Conservation (phyloP, 345 rosid species). For the Murraya koenigii region DNA sequence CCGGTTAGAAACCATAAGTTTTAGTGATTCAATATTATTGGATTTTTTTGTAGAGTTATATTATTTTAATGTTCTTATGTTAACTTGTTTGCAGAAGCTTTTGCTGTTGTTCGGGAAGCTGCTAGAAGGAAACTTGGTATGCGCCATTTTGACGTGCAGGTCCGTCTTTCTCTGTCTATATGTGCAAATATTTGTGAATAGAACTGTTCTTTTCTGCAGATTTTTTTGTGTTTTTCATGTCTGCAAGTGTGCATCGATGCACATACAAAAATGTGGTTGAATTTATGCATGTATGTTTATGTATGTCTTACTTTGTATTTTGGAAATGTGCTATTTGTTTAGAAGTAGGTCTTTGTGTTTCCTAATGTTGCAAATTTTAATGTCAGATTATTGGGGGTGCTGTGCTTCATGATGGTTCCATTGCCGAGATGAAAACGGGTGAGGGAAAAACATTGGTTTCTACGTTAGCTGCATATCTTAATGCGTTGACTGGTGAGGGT, state of each 20-base stretch:
- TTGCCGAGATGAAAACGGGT: constrained; percentile 98
- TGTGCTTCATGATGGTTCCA: constrained; percentile 95
- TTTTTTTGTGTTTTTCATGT: neutral
- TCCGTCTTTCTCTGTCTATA: constrained; percentile 17
- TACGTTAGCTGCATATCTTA: constrained; percentile 93
- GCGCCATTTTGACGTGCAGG: constrained; percentile 99
- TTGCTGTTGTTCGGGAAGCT: constrained; percentile 96
- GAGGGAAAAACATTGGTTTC: constrained; percentile 97
- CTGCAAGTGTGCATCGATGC: neutral
- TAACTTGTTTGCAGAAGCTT: constrained; percentile 55
- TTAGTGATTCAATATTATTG: neutral
- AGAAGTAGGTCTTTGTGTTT: constrained; percentile 17
- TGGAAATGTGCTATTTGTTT: neutral
- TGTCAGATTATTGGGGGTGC: constrained; percentile 92
- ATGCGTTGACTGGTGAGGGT: constrained; percentile 89
- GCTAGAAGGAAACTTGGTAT: constrained; percentile 94
- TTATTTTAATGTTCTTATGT: neutral
- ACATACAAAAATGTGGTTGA: neutral
- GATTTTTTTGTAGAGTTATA: neutral
- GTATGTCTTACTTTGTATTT: neutral
- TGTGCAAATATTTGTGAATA: neutral
- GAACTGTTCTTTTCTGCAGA: neutral
- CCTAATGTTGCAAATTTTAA: constrained; percentile 19
- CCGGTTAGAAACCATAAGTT: constrained; percentile 48
- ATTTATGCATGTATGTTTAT: neutral